Base-by-base conservation (phyloP, 371 early-diverging fungal genomes). In the Mucor saturninus region DNA sequence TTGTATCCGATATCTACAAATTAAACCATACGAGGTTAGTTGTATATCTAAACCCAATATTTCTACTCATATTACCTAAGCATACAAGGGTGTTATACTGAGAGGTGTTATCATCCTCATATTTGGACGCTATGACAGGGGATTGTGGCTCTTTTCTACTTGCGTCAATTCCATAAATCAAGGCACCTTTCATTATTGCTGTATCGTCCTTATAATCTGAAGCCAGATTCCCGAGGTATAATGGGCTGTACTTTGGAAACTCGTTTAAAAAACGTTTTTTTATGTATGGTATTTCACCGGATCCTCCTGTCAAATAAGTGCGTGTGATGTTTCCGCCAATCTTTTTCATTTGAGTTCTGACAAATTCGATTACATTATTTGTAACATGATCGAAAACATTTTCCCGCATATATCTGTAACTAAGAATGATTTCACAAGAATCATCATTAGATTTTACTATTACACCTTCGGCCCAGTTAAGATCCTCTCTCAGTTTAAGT, bases 241-340 rank as follows among this genome's bases (percentile, higher is more conserved):
- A n/a, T 13, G 14, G 38, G 7, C 29, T 29, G 9, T 54, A 26
- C 10, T 28, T 32, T n/a, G 7, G 13, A 32, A 56, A 56, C 8
- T 10, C 0, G 5, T 46, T 45, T 30, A 37, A 14, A 3, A 62
- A 43, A n/a, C 9, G 54, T 8, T 38, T 28, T 28, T 46, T 43
- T 6, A 67, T n/a, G 28, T 67, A 67, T 9, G 64, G 64, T 14
- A 39, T 40, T 29, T 11, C n/a, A 5, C 62, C 53, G 10, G 62
- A 66, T n/a, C 65, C 65, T 7, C 65, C 65, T 43, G 62, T 45
- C 9, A 65, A 30, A 29, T 62, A 65, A 6, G 62, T 66, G 11
- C 54, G 42, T 11, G 6, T 21, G 21, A 61, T 48, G 14, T 31
- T 14, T 10, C 32, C 30, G 14, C 45, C 54, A 0, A 55, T 40